Evolutionary conservation across 2,329 filamentous ascomycete genomes (phyloP).

Genomic region (Emericellopsis atlantica): DNA sequence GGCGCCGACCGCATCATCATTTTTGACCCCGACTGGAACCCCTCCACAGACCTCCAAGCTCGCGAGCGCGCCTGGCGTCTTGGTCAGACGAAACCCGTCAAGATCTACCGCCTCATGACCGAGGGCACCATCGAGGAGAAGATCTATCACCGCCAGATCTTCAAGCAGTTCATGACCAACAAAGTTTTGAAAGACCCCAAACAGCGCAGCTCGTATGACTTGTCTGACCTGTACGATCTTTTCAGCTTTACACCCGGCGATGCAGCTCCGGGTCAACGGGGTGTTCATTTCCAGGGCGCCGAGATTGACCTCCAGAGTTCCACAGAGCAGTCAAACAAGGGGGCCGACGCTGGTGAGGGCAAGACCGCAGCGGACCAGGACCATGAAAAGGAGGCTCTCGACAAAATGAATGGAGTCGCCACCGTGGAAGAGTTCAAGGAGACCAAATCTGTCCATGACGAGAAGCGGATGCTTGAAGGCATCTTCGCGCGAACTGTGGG

Average conservation of each 20-base stretch:
- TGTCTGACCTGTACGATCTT: slow-evolving; percentile 82
- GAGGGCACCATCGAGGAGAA: slow-evolving; percentile 98
- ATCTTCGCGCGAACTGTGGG: slow-evolving; percentile 84
- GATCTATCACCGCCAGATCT: slow-evolving; percentile 97
- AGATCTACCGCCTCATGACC: slow-evolving; percentile 95
- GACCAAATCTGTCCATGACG: slow-evolving; percentile 38
- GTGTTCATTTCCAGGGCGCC: slow-evolving; percentile 75
- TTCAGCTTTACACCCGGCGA: slow-evolving; percentile 57
- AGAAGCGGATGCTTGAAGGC: slow-evolving; percentile 73
- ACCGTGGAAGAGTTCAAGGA: slow-evolving; percentile 51
- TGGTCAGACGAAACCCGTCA: slow-evolving; percentile 88
- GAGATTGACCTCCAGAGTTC: slow-evolving; percentile 39
- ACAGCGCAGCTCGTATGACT: slow-evolving; percentile 80
- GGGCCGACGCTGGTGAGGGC: background rate
- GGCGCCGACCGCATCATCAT: slow-evolving; percentile 95
- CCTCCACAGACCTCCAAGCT: slow-evolving; percentile 89
- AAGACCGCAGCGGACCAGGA: slow-evolving; percentile 5
- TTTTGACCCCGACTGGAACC: slow-evolving; percentile 98
- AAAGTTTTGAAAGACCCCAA: slow-evolving; percentile 93
- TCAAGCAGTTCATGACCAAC: slow-evolving; percentile 95
- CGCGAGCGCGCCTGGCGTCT: slow-evolving; percentile 91
- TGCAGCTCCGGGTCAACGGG: slow-evolving; percentile 56
- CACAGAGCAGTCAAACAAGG: background rate
- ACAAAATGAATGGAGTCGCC: slow-evolving; percentile 47
- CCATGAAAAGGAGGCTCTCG: slow-evolving; percentile 29